Percentiles rank a stretch among this genome's conserved stretches.
Evolutionary conservation across 1,284 basidiomycete species (phyloP).

Genomic region (Puccinia novopanici): DNA sequence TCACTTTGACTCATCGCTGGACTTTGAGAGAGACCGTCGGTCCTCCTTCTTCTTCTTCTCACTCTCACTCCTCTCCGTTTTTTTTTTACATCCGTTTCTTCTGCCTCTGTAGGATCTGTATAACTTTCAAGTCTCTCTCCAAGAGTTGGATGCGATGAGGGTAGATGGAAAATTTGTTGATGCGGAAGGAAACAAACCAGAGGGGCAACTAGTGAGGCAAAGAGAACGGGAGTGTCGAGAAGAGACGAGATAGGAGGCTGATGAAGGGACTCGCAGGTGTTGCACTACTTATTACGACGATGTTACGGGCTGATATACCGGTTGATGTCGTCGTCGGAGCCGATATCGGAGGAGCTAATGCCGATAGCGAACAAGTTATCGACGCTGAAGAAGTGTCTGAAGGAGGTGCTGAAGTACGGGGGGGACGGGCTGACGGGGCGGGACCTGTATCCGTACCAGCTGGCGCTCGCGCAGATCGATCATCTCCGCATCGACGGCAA

Average conservation of each 20-base stretch:
- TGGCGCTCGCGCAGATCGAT: conserved; percentile 94
- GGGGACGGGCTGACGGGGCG: conserved; percentile 90
- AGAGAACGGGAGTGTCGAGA: neutral
- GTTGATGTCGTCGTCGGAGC: conserved; percentile 92
- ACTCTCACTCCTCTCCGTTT: neutral
- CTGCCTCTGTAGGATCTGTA: conserved; percentile 53
- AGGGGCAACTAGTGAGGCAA: conserved; percentile 80
- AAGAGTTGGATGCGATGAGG: conserved; percentile 95
- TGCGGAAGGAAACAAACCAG: conserved; percentile 82
- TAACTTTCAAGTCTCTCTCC: conserved; percentile 83
- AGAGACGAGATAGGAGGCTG: neutral
- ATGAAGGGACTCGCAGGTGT: conserved; percentile 71
- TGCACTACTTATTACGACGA: conserved; percentile 86
- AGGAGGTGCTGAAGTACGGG: conserved; percentile 87
- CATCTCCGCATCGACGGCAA: conserved; percentile 87
- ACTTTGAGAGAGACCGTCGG: conserved; percentile 85
- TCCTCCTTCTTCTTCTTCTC: neutral
- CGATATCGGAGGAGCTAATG: conserved; percentile 97
- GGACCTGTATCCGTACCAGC: conserved; percentile 79
- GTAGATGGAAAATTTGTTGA: conserved; percentile 97
- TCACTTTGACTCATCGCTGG: conserved; percentile 95
- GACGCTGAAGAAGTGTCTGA: conserved; percentile 88
- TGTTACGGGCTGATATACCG: conserved; percentile 96
- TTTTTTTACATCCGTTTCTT: conserved; percentile 33
- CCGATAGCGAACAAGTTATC: conserved; percentile 91